A percentile compares a stretch with the other conserved stretches of the same genome.
Evolutionary conservation across 2,329 filamentous ascomycete species (phyloP).

Genomic region (Coniochaeta sp.): DNA sequence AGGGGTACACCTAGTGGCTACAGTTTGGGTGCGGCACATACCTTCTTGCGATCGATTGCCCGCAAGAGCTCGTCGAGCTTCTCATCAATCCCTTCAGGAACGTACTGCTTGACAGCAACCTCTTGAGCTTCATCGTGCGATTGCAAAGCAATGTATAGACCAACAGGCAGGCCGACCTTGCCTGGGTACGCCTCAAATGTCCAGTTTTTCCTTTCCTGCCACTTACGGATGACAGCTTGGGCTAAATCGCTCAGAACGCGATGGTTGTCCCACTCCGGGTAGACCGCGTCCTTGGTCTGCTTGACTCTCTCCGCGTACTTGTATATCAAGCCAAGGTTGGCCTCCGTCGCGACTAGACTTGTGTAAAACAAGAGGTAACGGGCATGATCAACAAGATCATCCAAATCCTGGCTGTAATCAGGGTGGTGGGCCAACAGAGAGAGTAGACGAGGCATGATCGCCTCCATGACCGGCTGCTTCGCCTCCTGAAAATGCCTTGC

Average conservation of each 20-base stretch:
- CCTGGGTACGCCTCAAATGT: conserved; percentile 74
- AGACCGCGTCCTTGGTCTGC: conserved; percentile 75
- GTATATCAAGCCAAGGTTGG: conserved; percentile 82
- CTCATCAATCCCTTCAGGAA: conserved; percentile 70
- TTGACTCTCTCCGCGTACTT: conserved; percentile 91
- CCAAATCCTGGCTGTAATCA: conserved; percentile 63
- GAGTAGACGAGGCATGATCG: conserved; percentile 72
- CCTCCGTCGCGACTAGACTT: conserved; percentile 70
- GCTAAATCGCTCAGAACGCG: conserved; percentile 86
- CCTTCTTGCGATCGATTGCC: conserved; percentile 66
- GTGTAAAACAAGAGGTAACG: conserved; percentile 89
- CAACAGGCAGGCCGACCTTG: conserved; percentile 73
- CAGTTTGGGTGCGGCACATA: conserved; percentile 20
- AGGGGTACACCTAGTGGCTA: neutral
- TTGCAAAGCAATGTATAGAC: conserved; percentile 67
- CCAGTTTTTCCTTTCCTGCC: conserved; percentile 81
- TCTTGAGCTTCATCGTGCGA: conserved; percentile 74
- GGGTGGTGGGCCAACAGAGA: conserved; percentile 90
- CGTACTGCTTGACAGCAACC: conserved; percentile 78
- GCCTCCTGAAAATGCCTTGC: conserved; percentile 55
- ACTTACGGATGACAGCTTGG: conserved; percentile 73
- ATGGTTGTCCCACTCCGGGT: conserved; percentile 62
- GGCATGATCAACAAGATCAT: conserved; percentile 72
- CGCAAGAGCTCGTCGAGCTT: conserved; percentile 62
- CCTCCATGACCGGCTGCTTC: conserved; percentile 65